Evolutionary conservation across 1,284 basidiomycete genomes (phyloP).

Genomic region (Puccinia novopanici): DNA sequence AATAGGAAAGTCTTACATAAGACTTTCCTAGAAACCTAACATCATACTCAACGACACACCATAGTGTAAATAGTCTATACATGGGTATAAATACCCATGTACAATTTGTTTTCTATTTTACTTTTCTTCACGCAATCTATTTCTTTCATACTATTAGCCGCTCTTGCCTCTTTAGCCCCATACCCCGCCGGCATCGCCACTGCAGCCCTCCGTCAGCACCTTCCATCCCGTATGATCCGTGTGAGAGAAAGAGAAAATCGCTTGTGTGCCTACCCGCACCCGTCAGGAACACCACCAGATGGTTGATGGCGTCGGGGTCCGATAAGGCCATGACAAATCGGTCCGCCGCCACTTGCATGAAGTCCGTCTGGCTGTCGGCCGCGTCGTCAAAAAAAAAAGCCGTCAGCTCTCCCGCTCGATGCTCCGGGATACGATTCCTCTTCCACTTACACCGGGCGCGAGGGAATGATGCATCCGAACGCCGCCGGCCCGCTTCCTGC

Average conservation of each 20-base stretch:
- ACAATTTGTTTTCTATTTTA: too few relatives aligned
- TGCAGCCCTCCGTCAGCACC: slow-evolving; percentile 54
- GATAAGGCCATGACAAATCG: slow-evolving; percentile 74
- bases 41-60: too few relatives aligned
- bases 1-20: too few relatives aligned
- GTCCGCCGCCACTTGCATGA: slow-evolving; percentile 24
- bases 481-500: slow-evolving; percentile 25
- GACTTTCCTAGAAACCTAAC: too few relatives aligned
- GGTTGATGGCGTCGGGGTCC: slow-evolving; percentile 76
- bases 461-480: slow-evolving; percentile 45
- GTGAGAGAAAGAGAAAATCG: not conserved
- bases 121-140: too few relatives aligned
- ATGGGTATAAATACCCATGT: too few relatives aligned
- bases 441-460: slow-evolving; percentile 44
- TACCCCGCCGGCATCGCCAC: slow-evolving; percentile 86
- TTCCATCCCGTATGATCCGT: not conserved
- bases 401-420: too few relatives aligned
- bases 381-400: too few relatives aligned
- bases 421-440: too few relatives aligned
- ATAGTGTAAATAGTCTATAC: too few relatives aligned
- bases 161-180: too few relatives aligned
- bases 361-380: slow-evolving; percentile 9
- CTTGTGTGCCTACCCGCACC: slow-evolving; percentile 68
- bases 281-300: slow-evolving; percentile 82
- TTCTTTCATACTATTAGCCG: too few relatives aligned